Conservation (phyloP, 371 early-diverging fungal genomes). For the Apophysomyces sp. region DNA sequence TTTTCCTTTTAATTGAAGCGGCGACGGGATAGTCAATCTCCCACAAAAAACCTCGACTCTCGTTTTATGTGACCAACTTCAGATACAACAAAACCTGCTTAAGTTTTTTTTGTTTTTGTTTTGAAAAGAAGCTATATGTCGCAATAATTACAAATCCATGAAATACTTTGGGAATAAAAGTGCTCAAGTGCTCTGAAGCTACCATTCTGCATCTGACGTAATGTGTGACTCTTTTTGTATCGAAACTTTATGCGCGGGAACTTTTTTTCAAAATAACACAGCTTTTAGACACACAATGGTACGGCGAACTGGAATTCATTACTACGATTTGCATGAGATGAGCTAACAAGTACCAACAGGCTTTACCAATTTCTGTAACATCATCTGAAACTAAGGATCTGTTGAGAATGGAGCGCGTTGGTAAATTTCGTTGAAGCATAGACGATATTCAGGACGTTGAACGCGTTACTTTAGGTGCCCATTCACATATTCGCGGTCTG, state of each 20-base stretch:
- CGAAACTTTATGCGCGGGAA: neutral
- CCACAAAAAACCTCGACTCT: no score
- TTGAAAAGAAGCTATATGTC: no score
- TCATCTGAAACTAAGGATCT: slow-evolving; percentile 58
- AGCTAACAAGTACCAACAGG: slow-evolving; percentile 14
- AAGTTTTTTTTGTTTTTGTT: no score
- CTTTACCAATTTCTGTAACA: slow-evolving; percentile 40
- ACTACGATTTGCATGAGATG: neutral
- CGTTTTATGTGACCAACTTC: no score
- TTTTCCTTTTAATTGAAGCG: no score
- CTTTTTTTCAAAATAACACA: neutral
- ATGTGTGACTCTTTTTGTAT: no score
- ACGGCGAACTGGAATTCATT: neutral
- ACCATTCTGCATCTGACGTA: no score
- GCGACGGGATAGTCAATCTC: no score
- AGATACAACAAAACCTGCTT: no score
- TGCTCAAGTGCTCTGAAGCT: no score
- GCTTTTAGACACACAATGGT: neutral
- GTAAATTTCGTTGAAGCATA: slow-evolving; percentile 28
- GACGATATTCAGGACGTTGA: neutral
- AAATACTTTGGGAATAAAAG: no score
- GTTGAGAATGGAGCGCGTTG: slow-evolving; percentile 68
- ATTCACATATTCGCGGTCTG: slow-evolving; percentile 95
- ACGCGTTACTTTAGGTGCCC: slow-evolving; percentile 72
- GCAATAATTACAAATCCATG: no score